Evolutionary conservation across 345 rosid species (phyloP).

Genomic region (Durio zibethinus): DNA sequence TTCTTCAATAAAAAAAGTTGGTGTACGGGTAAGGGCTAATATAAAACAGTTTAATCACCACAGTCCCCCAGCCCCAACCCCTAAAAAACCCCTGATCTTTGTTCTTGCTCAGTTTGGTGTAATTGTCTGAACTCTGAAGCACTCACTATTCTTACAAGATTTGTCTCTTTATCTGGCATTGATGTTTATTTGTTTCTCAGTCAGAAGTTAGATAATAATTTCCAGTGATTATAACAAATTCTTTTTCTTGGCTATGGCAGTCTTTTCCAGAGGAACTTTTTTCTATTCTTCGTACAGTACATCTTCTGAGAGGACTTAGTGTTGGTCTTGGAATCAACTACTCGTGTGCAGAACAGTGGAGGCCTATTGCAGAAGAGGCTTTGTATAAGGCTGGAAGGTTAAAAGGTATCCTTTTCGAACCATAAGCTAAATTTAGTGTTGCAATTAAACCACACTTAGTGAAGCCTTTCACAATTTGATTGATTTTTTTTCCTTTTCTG

Average conservation of each 20-base stretch:
- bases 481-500: background rate
- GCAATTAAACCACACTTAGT: background rate
- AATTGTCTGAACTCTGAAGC: background rate
- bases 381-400: conserved; percentile 62
- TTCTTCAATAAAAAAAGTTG: conserved; percentile 73
- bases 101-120: background rate
- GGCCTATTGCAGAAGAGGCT: conserved; percentile 82
- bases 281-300: conserved; percentile 84
- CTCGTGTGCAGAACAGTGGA: conserved; percentile 86
- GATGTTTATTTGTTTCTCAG: background rate
- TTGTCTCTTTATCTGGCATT: background rate
- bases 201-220: background rate
- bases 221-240: background rate
- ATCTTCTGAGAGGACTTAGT: conserved; percentile 84
- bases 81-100: background rate
- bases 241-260: conserved; percentile 29
- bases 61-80: background rate
- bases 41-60: background rate
- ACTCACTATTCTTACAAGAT: background rate
- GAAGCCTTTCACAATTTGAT: background rate
- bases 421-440: background rate
- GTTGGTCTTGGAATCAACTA: conserved; percentile 87
- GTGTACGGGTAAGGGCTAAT: conserved; percentile 52
- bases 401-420: conserved; percentile 39
- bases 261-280: conserved; percentile 91